phyloP scores from a whole-genome alignment of 192 early-diverging fungal genomes.

The Chytriomyces sp. region DNA sequence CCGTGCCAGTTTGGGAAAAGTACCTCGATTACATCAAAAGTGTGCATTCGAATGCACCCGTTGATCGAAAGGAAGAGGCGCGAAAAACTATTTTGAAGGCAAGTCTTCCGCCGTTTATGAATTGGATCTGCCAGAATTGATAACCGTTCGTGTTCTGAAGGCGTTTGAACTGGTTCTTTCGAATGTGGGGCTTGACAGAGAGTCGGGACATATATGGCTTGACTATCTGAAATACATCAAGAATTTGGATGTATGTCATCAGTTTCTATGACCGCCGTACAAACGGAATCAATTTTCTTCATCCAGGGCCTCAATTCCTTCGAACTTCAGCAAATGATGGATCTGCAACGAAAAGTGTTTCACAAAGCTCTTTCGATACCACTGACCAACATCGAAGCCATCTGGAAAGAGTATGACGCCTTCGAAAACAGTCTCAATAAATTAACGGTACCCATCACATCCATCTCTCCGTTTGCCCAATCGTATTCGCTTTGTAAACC shows the following conservation, averaged over 20 bases:
- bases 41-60: conserved; percentile 61
- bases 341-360: conserved; percentile 79
- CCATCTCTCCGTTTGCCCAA: neutral
- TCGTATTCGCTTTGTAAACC: neutral
- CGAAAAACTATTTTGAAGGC: conserved; percentile 38
- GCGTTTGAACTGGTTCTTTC: conserved; percentile 89
- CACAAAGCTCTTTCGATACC: conserved; percentile 89
- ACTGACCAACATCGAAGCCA: conserved; percentile 81
- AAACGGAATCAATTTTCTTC: neutral
- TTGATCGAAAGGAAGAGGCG: conserved; percentile 50
- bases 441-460: conserved; percentile 63
- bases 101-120: neutral
- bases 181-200: conserved; percentile 86
- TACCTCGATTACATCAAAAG: conserved; percentile 88
- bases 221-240: conserved; percentile 85
- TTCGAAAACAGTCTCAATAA: conserved; percentile 88
- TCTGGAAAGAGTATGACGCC: conserved; percentile 96
- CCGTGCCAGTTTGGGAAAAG: conserved; percentile 86
- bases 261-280: neutral
- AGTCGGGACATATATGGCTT: conserved; percentile 86
- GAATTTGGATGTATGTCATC: conserved; percentile 65
- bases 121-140: conserved; percentile 15
- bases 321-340: conserved; percentile 92
- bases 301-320: conserved; percentile 57
- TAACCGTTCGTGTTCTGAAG: conserved; percentile 72